Percentiles rank a stretch among this genome's conserved stretches.
These are phyloP conservation scores for Aspergillus nidulans DNA, from an alignment of 495 filamentous ascomycete genomes.

Conservation along the genomic window DNA sequence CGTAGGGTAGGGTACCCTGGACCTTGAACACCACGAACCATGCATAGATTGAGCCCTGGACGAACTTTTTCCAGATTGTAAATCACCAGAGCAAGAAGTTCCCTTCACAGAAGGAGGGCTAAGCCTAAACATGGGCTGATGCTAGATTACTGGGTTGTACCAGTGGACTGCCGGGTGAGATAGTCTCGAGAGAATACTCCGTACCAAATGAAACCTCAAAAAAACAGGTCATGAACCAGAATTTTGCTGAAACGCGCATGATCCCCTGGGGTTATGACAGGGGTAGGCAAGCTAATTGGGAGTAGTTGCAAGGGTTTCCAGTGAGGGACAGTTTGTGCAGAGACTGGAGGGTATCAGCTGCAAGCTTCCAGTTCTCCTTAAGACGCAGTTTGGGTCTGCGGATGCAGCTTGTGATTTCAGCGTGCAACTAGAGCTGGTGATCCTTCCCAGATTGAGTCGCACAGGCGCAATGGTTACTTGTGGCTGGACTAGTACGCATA, in stretches of 20 bases:
- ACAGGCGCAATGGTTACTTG: neutral
- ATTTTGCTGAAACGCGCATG: neutral
- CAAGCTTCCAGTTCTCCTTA: neutral
- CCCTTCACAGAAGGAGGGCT: too few relatives aligned
- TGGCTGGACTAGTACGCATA: neutral
- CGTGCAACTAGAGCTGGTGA: neutral
- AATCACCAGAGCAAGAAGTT: too few relatives aligned
- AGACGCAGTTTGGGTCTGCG: neutral
- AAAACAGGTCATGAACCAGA: too few relatives aligned
- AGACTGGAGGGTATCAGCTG: neutral
- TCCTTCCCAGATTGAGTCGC: neutral
- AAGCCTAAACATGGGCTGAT: too few relatives aligned
- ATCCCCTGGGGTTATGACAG: neutral
- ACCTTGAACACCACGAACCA: neutral
- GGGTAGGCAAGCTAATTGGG: neutral
- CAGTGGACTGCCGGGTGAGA: too few relatives aligned
- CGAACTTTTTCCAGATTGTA: too few relatives aligned
- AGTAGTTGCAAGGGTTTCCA: conserved; percentile 3
- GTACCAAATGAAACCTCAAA: too few relatives aligned
- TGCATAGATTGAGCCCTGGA: too few relatives aligned
- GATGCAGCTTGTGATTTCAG: neutral
- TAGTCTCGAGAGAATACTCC: too few relatives aligned
- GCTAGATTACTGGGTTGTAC: too few relatives aligned
- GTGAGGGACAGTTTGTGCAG: conserved; percentile 9
- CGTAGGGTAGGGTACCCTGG: neutral